Evolutionary conservation across 2,329 filamentous ascomycete species (phyloP).

Genomic region (Colletotrichum sojae): DNA sequence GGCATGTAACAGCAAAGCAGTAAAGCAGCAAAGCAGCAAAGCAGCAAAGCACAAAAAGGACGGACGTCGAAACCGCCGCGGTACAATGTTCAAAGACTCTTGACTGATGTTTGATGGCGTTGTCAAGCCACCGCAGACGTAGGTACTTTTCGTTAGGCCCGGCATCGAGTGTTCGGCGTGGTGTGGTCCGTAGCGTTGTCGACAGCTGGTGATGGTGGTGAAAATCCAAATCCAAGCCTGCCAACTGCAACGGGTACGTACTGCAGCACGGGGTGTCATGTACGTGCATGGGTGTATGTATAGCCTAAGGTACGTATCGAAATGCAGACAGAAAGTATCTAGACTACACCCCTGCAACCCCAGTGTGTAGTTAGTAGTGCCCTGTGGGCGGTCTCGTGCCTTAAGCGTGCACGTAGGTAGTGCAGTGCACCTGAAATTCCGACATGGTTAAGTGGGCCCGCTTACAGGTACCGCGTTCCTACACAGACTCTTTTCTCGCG

Average conservation of each 20-base stretch:
- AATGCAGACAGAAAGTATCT: too few species aligned
- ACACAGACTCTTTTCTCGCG: too few species aligned
- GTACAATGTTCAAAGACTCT: conserved; percentile 14
- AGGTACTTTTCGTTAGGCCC: conserved; percentile 32
- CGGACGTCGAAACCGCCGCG: not conserved
- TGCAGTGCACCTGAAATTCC: too few species aligned
- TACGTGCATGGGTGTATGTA: too few species aligned
- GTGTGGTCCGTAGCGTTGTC: conserved; percentile 3
- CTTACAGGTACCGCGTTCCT: too few species aligned
- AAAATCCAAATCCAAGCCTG: not conserved
- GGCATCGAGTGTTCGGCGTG: conserved; percentile 30
- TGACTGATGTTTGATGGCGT: conserved; percentile 12
- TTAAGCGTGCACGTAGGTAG: too few species aligned
- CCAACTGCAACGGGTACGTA: conserved; percentile 15
- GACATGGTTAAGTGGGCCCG: too few species aligned
- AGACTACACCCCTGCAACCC: too few species aligned
- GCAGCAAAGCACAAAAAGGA: not conserved
- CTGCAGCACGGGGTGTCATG: too few species aligned
- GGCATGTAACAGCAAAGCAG: not conserved
- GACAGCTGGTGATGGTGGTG: conserved; percentile 2
- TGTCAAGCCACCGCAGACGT: conserved; percentile 16
- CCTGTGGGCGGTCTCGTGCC: too few species aligned
- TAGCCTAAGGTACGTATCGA: too few species aligned
- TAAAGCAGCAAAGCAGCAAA: not conserved
- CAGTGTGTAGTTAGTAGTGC: too few species aligned